Evolutionary conservation across 371 early-diverging fungal species (phyloP).

Genomic region (Rhizopus delemar): DNA sequence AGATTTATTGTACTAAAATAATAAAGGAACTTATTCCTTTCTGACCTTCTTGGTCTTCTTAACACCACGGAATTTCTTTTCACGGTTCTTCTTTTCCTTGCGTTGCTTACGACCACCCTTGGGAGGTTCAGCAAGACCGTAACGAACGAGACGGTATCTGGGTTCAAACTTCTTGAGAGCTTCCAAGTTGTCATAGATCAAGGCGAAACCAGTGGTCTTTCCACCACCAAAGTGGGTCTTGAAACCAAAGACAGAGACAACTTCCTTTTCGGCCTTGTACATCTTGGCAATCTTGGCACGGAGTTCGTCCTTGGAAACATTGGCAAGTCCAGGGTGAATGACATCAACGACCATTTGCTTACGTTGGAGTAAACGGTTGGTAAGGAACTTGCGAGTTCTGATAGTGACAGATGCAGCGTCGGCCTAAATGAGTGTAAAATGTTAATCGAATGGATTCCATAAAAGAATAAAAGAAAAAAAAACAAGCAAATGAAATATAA

Average conservation of each 20-base stretch:
- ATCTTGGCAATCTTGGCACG: conserved; percentile 94
- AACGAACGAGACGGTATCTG: conserved; percentile 91
- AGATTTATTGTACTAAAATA: too few species aligned
- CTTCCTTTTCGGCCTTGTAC: conserved; percentile 93
- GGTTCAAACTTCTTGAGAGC: conserved; percentile 98
- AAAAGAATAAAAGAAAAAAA: too few species aligned
- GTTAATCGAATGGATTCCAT: too few species aligned
- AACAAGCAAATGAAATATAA: too few species aligned
- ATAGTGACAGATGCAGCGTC: conserved; percentile 85
- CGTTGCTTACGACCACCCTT: conserved; percentile 95
- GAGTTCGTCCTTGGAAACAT: conserved; percentile 90
- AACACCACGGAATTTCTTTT: conserved; percentile 98
- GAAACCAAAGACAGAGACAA: conserved; percentile 94
- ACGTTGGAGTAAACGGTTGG: conserved; percentile 97
- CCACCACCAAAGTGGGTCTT: conserved; percentile 97
- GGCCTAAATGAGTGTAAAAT: conserved; percentile 46
- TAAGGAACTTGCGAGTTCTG: conserved; percentile 97
- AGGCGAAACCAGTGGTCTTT: conserved; percentile 95
- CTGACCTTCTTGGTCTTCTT: conserved; percentile 82
- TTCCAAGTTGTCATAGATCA: conserved; percentile 96
- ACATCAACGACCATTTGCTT: conserved; percentile 98
- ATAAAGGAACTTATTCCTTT: conserved; percentile 19
- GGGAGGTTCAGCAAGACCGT: conserved; percentile 76
- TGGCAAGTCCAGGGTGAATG: conserved; percentile 92
- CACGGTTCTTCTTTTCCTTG: conserved; percentile 99